phyloP scores from a whole-genome alignment of 257 asterid species.

The Solanum stenotomum region DNA sequence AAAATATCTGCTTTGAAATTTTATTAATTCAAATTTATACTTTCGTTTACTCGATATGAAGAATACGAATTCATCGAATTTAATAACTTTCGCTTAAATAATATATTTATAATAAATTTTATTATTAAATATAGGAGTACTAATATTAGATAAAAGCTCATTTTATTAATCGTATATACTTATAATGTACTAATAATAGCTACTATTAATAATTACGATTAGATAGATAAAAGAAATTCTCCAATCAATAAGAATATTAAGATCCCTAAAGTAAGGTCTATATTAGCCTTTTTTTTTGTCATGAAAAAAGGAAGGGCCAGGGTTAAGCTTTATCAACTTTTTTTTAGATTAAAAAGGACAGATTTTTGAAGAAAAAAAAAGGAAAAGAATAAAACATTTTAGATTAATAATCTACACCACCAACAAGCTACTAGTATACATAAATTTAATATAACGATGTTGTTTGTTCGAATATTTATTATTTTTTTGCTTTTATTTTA shows the following conservation, averaged over 20 bases:
- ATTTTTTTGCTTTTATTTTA: too few relatives aligned
- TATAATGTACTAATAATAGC: not conserved
- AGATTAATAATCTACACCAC: not conserved
- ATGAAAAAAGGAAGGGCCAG: not conserved
- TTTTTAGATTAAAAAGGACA: not conserved
- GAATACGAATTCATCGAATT: too few relatives aligned
- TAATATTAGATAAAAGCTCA: too few relatives aligned
- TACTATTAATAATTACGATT: too few relatives aligned
- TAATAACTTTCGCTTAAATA: too few relatives aligned
- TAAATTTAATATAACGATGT: too few relatives aligned
- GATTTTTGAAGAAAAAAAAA: not conserved
- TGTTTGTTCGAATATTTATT: too few relatives aligned
- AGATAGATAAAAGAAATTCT: too few relatives aligned
- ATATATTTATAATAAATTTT: too few relatives aligned
- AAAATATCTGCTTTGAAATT: not conserved
- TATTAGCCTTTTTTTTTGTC: not conserved
- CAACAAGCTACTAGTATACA: not conserved
- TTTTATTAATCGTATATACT: too few relatives aligned
- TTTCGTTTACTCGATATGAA: too few relatives aligned
- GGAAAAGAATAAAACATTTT: not conserved
- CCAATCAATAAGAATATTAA: not conserved
- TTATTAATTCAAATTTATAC: not conserved
- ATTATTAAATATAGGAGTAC: too few relatives aligned
- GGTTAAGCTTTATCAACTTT: not conserved
- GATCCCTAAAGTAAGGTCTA: not conserved